phyloP scores from a whole-genome alignment of 768 basidiomycete species.

The Dendrothele bispora region DNA sequence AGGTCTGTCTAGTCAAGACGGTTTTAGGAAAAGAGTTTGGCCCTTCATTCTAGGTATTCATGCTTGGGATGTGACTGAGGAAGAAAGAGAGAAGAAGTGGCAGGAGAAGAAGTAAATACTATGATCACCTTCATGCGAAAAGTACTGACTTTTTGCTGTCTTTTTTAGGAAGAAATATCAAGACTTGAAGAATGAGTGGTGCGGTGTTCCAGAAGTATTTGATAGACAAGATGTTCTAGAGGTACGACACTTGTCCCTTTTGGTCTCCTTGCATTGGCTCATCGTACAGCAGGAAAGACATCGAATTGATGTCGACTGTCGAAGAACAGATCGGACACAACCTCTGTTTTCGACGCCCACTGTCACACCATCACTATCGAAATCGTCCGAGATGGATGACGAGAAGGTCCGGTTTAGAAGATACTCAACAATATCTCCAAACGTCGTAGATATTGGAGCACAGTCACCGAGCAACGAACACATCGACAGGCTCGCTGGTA shows the following conservation, averaged over 20 bases:
- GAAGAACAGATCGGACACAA: slow-evolving; percentile 93
- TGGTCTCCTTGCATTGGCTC: slow-evolving; percentile 6
- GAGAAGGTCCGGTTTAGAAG: slow-evolving; percentile 58
- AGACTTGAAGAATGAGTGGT: slow-evolving; percentile 78
- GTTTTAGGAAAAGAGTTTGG: slow-evolving; percentile 78
- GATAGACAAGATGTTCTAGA: slow-evolving; percentile 80
- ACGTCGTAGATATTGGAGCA: slow-evolving; percentile 72
- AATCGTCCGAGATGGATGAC: slow-evolving; percentile 37
- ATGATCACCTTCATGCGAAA: no score
- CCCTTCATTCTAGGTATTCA: slow-evolving; percentile 86
- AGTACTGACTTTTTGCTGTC: background rate
- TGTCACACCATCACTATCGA: slow-evolving; percentile 21
- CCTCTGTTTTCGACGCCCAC: slow-evolving; percentile 67
- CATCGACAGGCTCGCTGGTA: slow-evolving; percentile 81
- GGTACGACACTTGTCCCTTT: slow-evolving; percentile 39
- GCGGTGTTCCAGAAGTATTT: slow-evolving; percentile 77
- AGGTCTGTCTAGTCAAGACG: slow-evolving; percentile 57
- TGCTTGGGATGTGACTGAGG: slow-evolving; percentile 71
- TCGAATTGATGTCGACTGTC: slow-evolving; percentile 94
- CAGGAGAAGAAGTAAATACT: slow-evolving; percentile 59
- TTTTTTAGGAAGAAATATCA: slow-evolving; percentile 63
- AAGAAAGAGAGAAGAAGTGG: slow-evolving; percentile 63
- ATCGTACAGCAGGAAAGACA: slow-evolving; percentile 67
- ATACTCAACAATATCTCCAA: slow-evolving; percentile 75
- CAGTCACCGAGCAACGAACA: slow-evolving; percentile 91